Conservation (phyloP, 306 rosid species). For the Rosa lucieae region DNA sequence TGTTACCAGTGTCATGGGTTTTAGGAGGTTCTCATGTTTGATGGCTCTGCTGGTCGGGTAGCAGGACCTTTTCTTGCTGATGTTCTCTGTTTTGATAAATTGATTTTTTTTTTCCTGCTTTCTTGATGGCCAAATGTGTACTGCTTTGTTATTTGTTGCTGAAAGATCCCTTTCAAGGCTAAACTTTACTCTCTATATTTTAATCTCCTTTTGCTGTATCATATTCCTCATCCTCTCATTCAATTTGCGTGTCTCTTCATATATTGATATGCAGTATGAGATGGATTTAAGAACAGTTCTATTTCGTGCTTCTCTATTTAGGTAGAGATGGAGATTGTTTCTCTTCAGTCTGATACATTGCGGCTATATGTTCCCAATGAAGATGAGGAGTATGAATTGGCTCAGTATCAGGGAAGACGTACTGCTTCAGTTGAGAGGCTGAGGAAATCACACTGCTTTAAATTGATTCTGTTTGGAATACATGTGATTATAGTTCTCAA, state of each 20-base stretch:
- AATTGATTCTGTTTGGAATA: not conserved
- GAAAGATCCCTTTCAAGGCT: not conserved
- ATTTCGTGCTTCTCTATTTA: constrained; percentile 10
- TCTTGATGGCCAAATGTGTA: not conserved
- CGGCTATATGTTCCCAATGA: not conserved
- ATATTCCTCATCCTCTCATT: not conserved
- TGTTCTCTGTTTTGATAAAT: not conserved
- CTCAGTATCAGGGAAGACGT: not conserved
- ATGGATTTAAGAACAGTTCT: not conserved
- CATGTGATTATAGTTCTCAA: not conserved
- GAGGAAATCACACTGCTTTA: not conserved
- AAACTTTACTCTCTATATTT: not conserved
- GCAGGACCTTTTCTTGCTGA: not conserved
- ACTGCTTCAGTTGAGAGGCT: not conserved
- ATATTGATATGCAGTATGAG: not conserved
- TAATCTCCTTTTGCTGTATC: not conserved
- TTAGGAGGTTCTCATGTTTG: no score
- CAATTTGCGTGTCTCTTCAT: not conserved
- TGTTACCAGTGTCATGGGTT: not conserved
- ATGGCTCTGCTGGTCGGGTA: not conserved
- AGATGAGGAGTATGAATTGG: not conserved
- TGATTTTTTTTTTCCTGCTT: not conserved
- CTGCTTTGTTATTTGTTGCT: not conserved
- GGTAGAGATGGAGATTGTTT: constrained; percentile 2
- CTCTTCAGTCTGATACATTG: constrained; percentile 8